Evolutionary conservation across 306 rosid genomes (phyloP), one percentile per base, ranked within the genome.

Genomic region (Quercus suber): DNA sequence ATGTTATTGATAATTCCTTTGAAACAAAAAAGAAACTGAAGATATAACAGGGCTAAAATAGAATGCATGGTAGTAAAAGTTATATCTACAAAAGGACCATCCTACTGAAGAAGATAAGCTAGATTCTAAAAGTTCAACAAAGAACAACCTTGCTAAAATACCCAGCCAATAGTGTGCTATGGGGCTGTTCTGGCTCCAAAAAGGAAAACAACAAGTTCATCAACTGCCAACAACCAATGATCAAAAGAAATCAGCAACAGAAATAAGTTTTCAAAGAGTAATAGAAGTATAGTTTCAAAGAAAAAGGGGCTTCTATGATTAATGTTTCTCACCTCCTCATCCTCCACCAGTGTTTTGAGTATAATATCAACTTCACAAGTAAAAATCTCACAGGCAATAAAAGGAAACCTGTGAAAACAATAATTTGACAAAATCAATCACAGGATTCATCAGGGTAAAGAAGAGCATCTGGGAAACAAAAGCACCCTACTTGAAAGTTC

Each of bases 351-450:
- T 33, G 97, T 90, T 87, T 90, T 90, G 86, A 96, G 98, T 78
- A 96, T 90, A 82, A 81, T 86, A 84, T 96, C 99, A 79, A 96
- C 96, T 88, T 96, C 99, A 74, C 99, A 96, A 25, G 99, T 96
- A 86, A 96, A 93, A 74, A 91, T 90, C 92, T 96, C 99, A 77
- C 98, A 93, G 53, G 97, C 98, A 79, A 96, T 91, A 78, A 93
- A 93, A 78, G 99, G 98, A 85, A 93, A 96, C 93, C 98, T 96
- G 93, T 73, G 52, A 23, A 79, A 75, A 84, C 56, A 82, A 80
- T 17, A 83, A 80, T 73, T 63, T 73, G 75, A 41, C 28, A 58
- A 83, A 70, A 73, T 88, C 55, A 76, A 76, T 55, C 81, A 87
- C 69, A 13, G 14, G 52, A 70, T 61, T 73, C 65, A 72, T 73